A percentile compares a stretch with the other conserved stretches of the same genome.
Conservation (phyloP, 1,284 basidiomycete genomes). For the Cryptococcus neoformans region DNA sequence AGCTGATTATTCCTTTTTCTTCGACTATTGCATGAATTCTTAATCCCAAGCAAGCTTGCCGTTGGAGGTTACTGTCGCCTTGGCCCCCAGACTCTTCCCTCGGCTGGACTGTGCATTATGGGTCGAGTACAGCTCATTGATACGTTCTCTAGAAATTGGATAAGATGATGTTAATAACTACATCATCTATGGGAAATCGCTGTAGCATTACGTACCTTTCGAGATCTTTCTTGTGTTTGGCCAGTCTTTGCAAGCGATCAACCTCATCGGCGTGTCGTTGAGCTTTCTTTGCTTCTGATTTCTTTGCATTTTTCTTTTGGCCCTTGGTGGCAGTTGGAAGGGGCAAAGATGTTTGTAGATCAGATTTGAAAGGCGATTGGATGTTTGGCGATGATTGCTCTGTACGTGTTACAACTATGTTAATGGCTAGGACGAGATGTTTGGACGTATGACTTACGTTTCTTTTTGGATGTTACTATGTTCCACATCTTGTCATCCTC, state of each 20-base stretch:
- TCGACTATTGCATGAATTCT: background rate
- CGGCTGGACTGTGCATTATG: slow-evolving; percentile 1
- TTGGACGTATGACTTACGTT: slow-evolving; percentile 27
- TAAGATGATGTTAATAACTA: background rate
- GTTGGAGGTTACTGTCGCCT: slow-evolving; percentile 29
- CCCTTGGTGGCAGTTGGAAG: slow-evolving; percentile 30
- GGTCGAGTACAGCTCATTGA: slow-evolving; percentile 38
- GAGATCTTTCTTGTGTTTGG: slow-evolving; percentile 37
- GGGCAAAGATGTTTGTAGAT: slow-evolving; percentile 15
- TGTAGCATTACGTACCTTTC: slow-evolving; percentile 31
- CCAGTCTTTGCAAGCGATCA: slow-evolving; percentile 34
- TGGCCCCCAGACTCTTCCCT: slow-evolving; percentile 12
- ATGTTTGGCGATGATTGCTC: slow-evolving; percentile 29
- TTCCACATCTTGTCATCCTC: slow-evolving; percentile 22
- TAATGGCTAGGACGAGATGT: background rate
- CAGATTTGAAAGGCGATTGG: slow-evolving; percentile 13
- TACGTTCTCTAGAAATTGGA: slow-evolving; percentile 29
- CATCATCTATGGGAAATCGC: background rate
- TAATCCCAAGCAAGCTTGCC: slow-evolving; percentile 46
- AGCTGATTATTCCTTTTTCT: too few relatives aligned
- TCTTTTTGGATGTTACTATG: slow-evolving; percentile 36
- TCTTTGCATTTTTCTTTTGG: slow-evolving; percentile 45
- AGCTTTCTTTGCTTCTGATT: slow-evolving; percentile 43
- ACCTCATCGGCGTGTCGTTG: slow-evolving; percentile 38
- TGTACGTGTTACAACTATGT: slow-evolving; percentile 1